Percentiles rank a stretch among this genome's conserved stretches.
phyloP scores from a whole-genome alignment of 192 early-diverging fungal genomes.

The Podila minutissima region DNA sequence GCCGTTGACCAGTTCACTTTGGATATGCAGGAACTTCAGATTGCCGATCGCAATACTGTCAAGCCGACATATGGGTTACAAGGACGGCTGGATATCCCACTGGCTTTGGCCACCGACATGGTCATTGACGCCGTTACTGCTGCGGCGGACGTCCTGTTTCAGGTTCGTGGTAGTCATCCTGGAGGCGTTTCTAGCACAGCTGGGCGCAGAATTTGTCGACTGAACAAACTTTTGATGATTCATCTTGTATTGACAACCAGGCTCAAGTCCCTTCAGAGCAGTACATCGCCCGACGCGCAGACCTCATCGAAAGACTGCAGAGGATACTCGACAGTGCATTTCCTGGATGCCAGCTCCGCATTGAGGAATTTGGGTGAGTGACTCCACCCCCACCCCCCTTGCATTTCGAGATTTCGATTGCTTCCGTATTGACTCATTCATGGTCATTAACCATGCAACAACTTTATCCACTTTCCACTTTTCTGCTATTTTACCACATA shows the following conservation, averaged over 20 bases:
- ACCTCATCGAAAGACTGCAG: conserved; percentile 20
- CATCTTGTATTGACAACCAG: neutral
- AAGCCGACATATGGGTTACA: neutral
- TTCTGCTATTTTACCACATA: neutral
- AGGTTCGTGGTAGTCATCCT: neutral
- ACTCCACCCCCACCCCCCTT: too few relatives aligned
- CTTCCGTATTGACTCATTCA: too few relatives aligned
- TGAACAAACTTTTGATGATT: too few relatives aligned
- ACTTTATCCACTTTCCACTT: neutral
- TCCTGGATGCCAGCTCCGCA: conserved; percentile 2
- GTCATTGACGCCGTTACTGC: neutral
- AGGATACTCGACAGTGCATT: conserved; percentile 9
- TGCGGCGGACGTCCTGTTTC: neutral
- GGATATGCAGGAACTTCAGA: neutral
- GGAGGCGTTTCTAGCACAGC: too few relatives aligned
- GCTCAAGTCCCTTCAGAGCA: conserved; percentile 5
- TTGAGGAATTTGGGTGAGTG: conserved; percentile 38
- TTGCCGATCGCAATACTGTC: neutral
- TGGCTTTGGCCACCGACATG: neutral
- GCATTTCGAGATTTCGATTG: too few relatives aligned
- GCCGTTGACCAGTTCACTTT: neutral
- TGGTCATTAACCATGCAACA: neutral
- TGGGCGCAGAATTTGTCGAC: too few relatives aligned
- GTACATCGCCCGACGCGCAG: conserved; percentile 6
- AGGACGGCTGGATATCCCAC: neutral